Evolutionary conservation across 495 filamentous ascomycete genomes (phyloP), one percentile per base, ranked within the genome.

Genomic region (Neurospora sp.): DNA sequence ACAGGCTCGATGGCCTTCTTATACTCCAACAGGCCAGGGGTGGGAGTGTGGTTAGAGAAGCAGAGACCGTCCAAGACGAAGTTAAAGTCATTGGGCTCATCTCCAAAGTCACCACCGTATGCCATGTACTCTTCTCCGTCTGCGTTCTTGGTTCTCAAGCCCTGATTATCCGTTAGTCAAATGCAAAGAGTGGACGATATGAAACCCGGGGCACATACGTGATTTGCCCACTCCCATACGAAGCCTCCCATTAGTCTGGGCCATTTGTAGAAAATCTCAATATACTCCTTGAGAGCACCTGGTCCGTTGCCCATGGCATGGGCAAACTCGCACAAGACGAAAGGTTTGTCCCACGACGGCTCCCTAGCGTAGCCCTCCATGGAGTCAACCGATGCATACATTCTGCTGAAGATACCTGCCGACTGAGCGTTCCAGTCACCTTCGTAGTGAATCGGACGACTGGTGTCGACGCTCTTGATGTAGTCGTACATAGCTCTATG

Each of bases 301-400:
- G 91, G 91, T 0, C 90, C 91, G 74, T 92, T 93, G 1, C 91
- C 91, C 91, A 93, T 92, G 2, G 91, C 89, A 79, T 92, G 91
- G 4, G 83, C 86, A 73, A 87, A 94, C 76, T 93, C 91, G 73
- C 91, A 92, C 66, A 93, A 79, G 12, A 94, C 83, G 18, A 92
- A 53, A 78, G 91, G 86, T 69, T 88, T 88, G 35, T 82, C 75
- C 82, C 83, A 87, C 16, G 77, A 46, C 4, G 82, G 78, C 27
- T 82, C 82, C 69, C 84, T 79, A 2, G 81, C 83, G 39, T 81
- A 75, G 16, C 79, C 77, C 40, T 83, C 80, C 70, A 86, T 85
- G 37, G 84, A 82, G 10, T 84, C 79, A 2, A 90, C 79, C 10
- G 82, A 82, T 0, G 85, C 82, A 71, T 93, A 93, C 91, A 93